A percentile compares a stretch with the other conserved stretches of the same genome.
Conservation (phyloP, 768 basidiomycete species). For the Russula lepida region DNA sequence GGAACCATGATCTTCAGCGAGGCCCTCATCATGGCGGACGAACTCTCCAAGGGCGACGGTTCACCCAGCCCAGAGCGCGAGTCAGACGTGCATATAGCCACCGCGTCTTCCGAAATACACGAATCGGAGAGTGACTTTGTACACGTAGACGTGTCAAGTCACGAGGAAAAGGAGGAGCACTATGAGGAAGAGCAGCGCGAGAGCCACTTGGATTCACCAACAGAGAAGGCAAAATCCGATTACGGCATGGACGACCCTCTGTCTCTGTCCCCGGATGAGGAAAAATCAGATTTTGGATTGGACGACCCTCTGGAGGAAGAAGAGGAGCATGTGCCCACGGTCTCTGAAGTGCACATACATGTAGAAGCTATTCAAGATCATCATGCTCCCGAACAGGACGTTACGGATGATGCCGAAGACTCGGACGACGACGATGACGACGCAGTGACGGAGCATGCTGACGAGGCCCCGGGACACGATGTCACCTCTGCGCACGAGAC, state of each 20-base stretch:
- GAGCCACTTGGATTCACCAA: neutral
- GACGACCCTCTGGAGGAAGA: slow-evolving; percentile 1
- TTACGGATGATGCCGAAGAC: slow-evolving; percentile 16
- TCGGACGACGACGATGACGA: slow-evolving; percentile 13
- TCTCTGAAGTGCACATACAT: neutral
- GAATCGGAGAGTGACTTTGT: slow-evolving; percentile 13
- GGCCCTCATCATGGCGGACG: slow-evolving; percentile 32
- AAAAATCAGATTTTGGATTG: neutral
- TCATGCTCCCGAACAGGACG: slow-evolving; percentile 9
- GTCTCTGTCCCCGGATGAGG: neutral
- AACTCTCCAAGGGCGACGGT: slow-evolving; percentile 27
- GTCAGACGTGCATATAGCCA: neutral
- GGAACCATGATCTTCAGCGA: slow-evolving; percentile 70
- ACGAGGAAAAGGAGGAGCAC: neutral
- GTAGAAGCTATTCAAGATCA: neutral
- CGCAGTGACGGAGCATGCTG: neutral
- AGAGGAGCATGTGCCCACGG: neutral
- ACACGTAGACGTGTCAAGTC: slow-evolving; percentile 7
- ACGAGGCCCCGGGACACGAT: slow-evolving; percentile 6
- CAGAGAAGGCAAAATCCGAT: neutral
- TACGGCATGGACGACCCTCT: neutral
- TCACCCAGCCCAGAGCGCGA: slow-evolving; percentile 15
- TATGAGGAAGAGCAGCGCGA: slow-evolving; percentile 5
- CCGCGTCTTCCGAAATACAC: neutral
- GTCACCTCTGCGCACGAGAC: slow-evolving; percentile 11